Evolutionary conservation across 2,329 filamentous ascomycete genomes (phyloP), one percentile per base, ranked within the genome.

Genomic region (Talaromyces sp.): DNA sequence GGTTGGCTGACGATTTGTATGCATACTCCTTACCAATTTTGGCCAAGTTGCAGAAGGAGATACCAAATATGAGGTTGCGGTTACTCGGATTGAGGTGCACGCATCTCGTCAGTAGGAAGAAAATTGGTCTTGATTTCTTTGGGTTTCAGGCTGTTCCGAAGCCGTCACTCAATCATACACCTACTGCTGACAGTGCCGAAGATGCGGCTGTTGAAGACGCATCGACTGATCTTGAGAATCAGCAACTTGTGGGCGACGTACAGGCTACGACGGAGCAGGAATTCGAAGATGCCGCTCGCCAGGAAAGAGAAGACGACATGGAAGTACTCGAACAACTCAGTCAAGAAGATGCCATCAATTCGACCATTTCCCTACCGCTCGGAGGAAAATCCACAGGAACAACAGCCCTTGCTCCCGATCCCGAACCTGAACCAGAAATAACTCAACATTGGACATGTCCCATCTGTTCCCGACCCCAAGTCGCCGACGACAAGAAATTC

Each of bases 71-170:
- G 83, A 93, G 85, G 68, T 76, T 98, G 3, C 86, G 95, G 5
- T 82, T 99, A 1, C 92, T 99, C 87, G 95, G 95, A 0, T 79
- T 99, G 39, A 85, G 95, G 37, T 94, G 93, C 72, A 97, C 93
- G 0, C 88, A 96, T 73, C 83, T 99, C 0, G 85, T 96, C 41
- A 95, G 89, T 75, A 94, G 89, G 31, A 96, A 93, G 77, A 96
- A 91, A 73, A 86, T 86, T 0, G 90, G 91, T 17, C 84, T 92
- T 0, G 87, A 89, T 73, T 97, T 97, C 78, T 97, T 97, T 68
- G 91, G 92, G 0, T 68, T 69, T 41, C 56, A 67, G 59, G 31
- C 49, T 45, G 66, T 68, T 8, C 56, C 63, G 64, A 72, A 72
- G 37, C 25, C 56, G 8, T 8, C 31, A 35, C 3, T 35, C 7